Percentiles rank a stretch among this genome's conserved stretches.
phyloP scores from a whole-genome alignment of 257 asterid species.

The Nicotiana otophora region DNA sequence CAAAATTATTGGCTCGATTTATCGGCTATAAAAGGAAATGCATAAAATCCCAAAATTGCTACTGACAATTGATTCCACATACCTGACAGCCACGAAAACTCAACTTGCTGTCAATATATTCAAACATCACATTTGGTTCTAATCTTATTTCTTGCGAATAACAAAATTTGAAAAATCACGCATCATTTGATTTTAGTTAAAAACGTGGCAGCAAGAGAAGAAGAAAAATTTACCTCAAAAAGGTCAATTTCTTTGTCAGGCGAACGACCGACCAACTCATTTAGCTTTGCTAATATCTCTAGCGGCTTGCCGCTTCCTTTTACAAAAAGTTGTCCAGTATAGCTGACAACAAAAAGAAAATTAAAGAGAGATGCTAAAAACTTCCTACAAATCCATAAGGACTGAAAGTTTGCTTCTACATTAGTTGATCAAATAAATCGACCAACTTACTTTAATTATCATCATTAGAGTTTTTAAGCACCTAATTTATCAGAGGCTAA shows the following conservation, averaged over 20 bases:
- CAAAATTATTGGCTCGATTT: no score
- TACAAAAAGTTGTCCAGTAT: slow-evolving; percentile 67
- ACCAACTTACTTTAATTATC: no score
- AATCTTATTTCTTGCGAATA: slow-evolving; percentile 63
- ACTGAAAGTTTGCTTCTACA: no score
- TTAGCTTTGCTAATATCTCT: slow-evolving; percentile 51
- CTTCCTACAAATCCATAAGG: no score
- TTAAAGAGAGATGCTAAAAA: neutral
- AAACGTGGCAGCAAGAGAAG: neutral
- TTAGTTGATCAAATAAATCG: no score
- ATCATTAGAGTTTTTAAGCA: no score
- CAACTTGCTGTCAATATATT: slow-evolving; percentile 50
- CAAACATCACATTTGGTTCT: slow-evolving; percentile 74
- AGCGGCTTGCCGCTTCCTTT: slow-evolving; percentile 51
- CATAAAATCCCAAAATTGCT: no score
- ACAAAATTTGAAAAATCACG: slow-evolving; percentile 1
- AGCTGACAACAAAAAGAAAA: slow-evolving; percentile 29
- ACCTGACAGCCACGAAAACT: slow-evolving; percentile 62
- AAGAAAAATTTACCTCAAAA: slow-evolving; percentile 48
- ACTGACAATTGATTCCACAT: neutral
- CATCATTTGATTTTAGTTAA: neutral
- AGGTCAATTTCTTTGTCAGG: slow-evolving; percentile 72
- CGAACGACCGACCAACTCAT: slow-evolving; percentile 63
- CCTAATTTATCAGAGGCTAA: no score
- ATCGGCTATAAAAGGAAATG: no score